Base-by-base conservation (phyloP, 2,329 filamentous ascomycete genomes). In the Ceratocystis cubensis region DNA sequence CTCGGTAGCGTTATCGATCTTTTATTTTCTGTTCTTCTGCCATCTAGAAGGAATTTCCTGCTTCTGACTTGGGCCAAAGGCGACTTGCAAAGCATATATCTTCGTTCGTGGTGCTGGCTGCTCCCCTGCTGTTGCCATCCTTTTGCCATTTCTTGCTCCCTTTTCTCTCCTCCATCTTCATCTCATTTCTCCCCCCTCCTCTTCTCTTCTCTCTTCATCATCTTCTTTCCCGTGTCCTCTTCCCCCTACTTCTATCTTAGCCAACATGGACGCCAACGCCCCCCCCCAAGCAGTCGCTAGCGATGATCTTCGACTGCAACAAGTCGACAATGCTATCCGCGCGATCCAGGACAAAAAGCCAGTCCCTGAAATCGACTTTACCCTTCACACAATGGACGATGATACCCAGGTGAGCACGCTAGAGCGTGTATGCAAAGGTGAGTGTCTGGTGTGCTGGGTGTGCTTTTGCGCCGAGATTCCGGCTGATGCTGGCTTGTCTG, bases 341-440 rank as follows among this genome's bases (percentile, higher is more conserved):
- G 94, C 94, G 69, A 91, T 99, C 74, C 86, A 87, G 76, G 86
- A 96, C 73, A 97, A 97, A 87, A 93, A 89, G 81, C 92, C 93
- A 65, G 83, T 95, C 63, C 94, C 94, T 67, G 93, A 97, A 82
- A 97, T 99, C 74, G 94, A 99, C 80, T 99, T 99, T 76, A 95
- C 91, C 66, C 86, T 99, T 74, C 94, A 99, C 78, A 94, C 89
- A 69, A 96, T 97, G 93, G 94, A 99, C 77, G 94, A 99, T 81
- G 91, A 90, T 74, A 87, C 84, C 65, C 91, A 96, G 79, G 94
- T 99, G 75, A 97, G 85, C 84, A 99, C 94, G 69, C 79, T 88
- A 75, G 94, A 99, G 79, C 85, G 94, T 76, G 94, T 99, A 69
- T 96, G 93, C 83, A 99, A 97, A 91, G 94, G 94, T 97, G 84